phyloP scores from a whole-genome alignment of 2,329 filamentous ascomycete species.

The Albophoma yamanashiensis region DNA sequence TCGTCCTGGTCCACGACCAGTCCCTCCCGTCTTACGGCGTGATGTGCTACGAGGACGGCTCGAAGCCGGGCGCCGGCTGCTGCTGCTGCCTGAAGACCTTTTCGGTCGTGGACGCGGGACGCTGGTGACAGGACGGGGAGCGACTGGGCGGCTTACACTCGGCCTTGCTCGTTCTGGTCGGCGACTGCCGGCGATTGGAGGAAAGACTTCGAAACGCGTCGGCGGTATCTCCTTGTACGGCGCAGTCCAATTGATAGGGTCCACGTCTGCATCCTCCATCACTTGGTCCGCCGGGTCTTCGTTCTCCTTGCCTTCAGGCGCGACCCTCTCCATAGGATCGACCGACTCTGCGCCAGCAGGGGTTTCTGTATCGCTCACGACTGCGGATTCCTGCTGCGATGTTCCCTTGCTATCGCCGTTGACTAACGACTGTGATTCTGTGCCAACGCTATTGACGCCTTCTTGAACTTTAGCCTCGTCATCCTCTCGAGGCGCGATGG shows the following conservation, averaged over 20 bases:
- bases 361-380: conserved; percentile 3
- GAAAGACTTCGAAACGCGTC: conserved; percentile 69
- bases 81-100: conserved; percentile 19
- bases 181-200: conserved; percentile 44
- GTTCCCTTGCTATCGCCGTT: conserved; percentile 12
- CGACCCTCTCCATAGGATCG: conserved; percentile 17
- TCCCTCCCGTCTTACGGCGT: conserved; percentile 48
- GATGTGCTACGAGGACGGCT: conserved; percentile 30
- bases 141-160: conserved; percentile 26
- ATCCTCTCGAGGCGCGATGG: conserved; percentile 79
- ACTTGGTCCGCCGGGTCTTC: conserved; percentile 11
- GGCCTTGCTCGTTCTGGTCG: conserved; percentile 35
- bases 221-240: conserved; percentile 51
- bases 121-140: conserved; percentile 23
- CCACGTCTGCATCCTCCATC: conserved; percentile 15
- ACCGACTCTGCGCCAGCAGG: conserved; percentile 13
- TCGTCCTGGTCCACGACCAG: conserved; percentile 51
- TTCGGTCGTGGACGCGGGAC: conserved; percentile 29
- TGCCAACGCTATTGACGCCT: conserved; percentile 10
- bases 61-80: conserved; percentile 17
- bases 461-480: conserved; percentile 38
- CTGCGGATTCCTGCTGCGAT: not conserved
- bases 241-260: conserved; percentile 29
- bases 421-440: conserved; percentile 8
- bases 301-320: conserved; percentile 22